Conservation (phyloP, 768 basidiomycete genomes). For the Termitomyces sp. region DNA sequence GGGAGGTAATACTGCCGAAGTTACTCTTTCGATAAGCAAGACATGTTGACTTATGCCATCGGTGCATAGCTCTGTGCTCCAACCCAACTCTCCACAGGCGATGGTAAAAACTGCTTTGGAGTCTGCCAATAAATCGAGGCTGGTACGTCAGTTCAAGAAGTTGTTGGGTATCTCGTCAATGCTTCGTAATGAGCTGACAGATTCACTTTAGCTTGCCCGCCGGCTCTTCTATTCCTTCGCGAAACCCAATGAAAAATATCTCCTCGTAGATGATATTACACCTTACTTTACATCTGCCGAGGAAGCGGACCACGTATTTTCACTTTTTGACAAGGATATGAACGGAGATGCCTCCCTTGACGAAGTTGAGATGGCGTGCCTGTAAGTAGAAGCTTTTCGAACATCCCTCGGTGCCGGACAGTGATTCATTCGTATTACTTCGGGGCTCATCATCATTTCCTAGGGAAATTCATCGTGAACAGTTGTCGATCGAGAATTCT, state of each 20-base stretch:
- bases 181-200: constrained; percentile 6
- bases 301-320: constrained; percentile 64
- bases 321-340: constrained; percentile 64
- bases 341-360: constrained; percentile 73
- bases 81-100: constrained; percentile 83
- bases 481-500: constrained; percentile 76
- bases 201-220: constrained; percentile 60
- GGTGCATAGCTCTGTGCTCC: constrained; percentile 60
- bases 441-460: constrained; percentile 7
- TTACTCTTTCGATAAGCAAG: not conserved
- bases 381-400: constrained; percentile 36
- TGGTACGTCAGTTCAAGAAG: constrained; percentile 33
- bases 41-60: constrained; percentile 1
- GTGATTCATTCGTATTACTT: not conserved
- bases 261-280: constrained; percentile 68
- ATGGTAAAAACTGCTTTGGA: constrained; percentile 77
- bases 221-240: constrained; percentile 85
- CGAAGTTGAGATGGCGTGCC: constrained; percentile 72
- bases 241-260: constrained; percentile 50
- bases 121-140: constrained; percentile 75
- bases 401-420: constrained; percentile 3
- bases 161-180: not conserved
- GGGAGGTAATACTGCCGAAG: constrained; percentile 34
- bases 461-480: constrained; percentile 82
- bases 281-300: constrained; percentile 66